Evolutionary conservation across 352 stramenopile genomes (phyloP), one percentile per base, ranked within the genome.

Genomic region (Thraustochytrium striatum): DNA sequence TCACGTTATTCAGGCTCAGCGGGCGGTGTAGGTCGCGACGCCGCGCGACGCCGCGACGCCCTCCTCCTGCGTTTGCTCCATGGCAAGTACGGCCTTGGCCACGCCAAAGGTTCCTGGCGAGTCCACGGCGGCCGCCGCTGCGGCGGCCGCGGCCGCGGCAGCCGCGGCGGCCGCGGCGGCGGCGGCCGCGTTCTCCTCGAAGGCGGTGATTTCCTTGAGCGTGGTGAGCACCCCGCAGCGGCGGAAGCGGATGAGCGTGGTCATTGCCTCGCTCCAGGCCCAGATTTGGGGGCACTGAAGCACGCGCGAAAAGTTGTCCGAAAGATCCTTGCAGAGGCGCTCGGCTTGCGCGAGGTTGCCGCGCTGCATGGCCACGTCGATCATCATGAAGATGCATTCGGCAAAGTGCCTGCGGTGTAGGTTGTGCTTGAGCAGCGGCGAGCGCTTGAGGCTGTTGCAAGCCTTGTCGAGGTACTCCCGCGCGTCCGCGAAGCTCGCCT

Each of bases 311-410:
- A 62, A 61, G 25, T 28, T 61, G 7, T 75, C 65, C 1, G 44
- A 11, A 3, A 75, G 21, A 3, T 58, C 50, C 30, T 38, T 30
- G 32, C 65, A 75, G 0, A 2, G 3, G 50, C 50, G 43, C 32
- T 61, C 50, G 9, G 65, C 65, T 19, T 75, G 32, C 2, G 11
- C 47, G 5, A 75, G 65, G 5, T 25, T 7, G 1, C 50, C 65
- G 16, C 21, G 7, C 19, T 75, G 32, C 65, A 75, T 62, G 33
- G 43, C 65, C 43, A 75, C 65, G 30, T 75, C 36, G 19, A 41
- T 50, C 8, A 30, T 21, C 44, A 75, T 75, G 21, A 75, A 5
- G 21, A 55, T 61, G 65, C 65, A 75, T 38, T 75, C 65, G 11
- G 61, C 1, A 1, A 75, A 21, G n/a, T 43, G 21, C 65, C 68